A percentile compares a stretch with the other conserved stretches of the same genome.
These are phyloP conservation scores for Collybia sp. DNA, from an alignment of 768 basidiomycete species.

Conservation along the genomic window DNA sequence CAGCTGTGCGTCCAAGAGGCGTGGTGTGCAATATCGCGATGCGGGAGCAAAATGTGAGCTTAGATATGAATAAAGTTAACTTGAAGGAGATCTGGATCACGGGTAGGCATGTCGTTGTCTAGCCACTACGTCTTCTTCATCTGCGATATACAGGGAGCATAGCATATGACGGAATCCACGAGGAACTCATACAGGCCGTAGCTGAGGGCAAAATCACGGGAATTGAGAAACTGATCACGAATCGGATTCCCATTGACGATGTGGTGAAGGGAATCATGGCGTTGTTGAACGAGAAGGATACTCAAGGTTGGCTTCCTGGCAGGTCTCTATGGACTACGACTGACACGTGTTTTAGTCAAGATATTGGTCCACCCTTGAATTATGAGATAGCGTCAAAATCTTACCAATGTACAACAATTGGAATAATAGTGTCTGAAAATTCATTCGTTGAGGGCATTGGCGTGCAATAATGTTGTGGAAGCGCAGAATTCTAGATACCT, in stretches of 20 bases:
- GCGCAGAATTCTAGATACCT: too few species aligned
- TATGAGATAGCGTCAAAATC: not conserved
- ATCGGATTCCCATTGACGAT: conserved; percentile 34
- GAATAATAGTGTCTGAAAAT: too few species aligned
- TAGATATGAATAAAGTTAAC: conserved; percentile 36
- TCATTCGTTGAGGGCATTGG: too few species aligned
- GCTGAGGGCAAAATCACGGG: conserved; percentile 30
- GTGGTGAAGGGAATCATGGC: conserved; percentile 37
- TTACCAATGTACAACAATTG: too few species aligned
- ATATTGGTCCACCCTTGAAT: conserved; percentile 27
- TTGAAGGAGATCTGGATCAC: conserved; percentile 33
- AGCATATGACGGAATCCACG: conserved; percentile 33
- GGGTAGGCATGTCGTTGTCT: conserved; percentile 16
- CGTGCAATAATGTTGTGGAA: too few species aligned
- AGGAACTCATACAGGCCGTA: conserved; percentile 33
- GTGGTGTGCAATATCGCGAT: conserved; percentile 35
- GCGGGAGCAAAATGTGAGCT: conserved; percentile 30
- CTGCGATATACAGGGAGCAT: conserved; percentile 20
- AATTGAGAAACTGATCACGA: conserved; percentile 39
- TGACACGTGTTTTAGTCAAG: conserved; percentile 22
- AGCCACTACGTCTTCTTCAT: not conserved
- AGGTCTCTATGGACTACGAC: not conserved
- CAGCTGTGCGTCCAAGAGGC: conserved; percentile 31
- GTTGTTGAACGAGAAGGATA: conserved; percentile 33
- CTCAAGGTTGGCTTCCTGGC: conserved; percentile 23